Conservation (phyloP, 768 basidiomycete genomes). For the Saitozyma sp. region DNA sequence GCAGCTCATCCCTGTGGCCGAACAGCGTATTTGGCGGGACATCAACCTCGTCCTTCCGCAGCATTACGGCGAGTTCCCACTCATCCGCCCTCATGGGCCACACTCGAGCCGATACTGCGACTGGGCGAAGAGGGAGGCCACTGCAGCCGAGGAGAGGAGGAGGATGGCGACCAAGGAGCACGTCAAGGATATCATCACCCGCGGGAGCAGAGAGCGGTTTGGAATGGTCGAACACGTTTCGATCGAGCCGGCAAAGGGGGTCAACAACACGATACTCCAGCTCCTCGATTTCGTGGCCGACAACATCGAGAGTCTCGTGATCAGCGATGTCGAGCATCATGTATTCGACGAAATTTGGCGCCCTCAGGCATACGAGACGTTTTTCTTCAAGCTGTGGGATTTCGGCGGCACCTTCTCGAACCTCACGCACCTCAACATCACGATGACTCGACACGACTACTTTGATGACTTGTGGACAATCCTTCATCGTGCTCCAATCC, state of each 20-base stretch:
- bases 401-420: too few relatives aligned
- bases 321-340: neutral
- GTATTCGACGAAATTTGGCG: neutral
- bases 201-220: neutral
- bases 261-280: neutral
- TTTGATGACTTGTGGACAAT: too few relatives aligned
- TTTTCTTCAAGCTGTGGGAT: neutral
- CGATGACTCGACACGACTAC: too few relatives aligned
- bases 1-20: neutral
- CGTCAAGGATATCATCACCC: neutral
- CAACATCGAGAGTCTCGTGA: neutral
- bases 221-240: neutral
- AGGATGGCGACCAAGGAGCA: neutral
- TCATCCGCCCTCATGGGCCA: slow-evolving; percentile 2
- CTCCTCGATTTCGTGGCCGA: neutral
- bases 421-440: too few relatives aligned
- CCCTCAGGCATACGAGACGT: neutral
- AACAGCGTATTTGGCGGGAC: slow-evolving; percentile 1
- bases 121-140: slow-evolving; percentile 1
- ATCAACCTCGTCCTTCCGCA: slow-evolving; percentile 1
- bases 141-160: neutral
- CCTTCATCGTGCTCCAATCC: too few relatives aligned
- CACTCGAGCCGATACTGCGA: neutral
- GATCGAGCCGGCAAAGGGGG: neutral
- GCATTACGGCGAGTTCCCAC: slow-evolving; percentile 7